phyloP scores from a whole-genome alignment of 2,329 filamentous ascomycete species.

The Alternaria ethzedia region DNA sequence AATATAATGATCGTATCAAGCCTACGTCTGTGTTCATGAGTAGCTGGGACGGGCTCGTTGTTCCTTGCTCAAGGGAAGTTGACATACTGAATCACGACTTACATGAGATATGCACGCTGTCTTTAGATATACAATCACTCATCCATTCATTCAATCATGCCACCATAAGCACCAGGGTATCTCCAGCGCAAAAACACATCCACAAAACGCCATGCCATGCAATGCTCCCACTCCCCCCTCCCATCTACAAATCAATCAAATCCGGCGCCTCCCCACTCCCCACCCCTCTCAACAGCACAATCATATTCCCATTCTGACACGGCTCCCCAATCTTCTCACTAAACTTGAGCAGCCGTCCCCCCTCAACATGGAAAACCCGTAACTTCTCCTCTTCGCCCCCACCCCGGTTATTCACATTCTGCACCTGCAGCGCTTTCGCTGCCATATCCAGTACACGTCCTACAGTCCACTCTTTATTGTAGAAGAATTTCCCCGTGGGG shows the following conservation, averaged over 20 bases:
- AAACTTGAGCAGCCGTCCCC: slow-evolving; percentile 84
- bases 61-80: not conserved
- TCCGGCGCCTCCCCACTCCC: slow-evolving; percentile 74
- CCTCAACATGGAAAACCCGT: slow-evolving; percentile 91
- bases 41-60: not conserved
- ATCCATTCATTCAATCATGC: not conserved
- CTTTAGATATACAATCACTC: not conserved
- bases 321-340: slow-evolving; percentile 79
- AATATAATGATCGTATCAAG: not conserved
- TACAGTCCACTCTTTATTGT: slow-evolving; percentile 78
- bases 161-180: slow-evolving; percentile 16
- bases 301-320: slow-evolving; percentile 82
- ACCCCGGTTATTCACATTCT: slow-evolving; percentile 83
- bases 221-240: not conserved
- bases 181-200: slow-evolving; percentile 7
- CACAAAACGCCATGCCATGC: slow-evolving; percentile 1
- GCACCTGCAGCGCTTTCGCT: slow-evolving; percentile 76
- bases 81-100: not conserved
- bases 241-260: slow-evolving; percentile 62
- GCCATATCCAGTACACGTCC: slow-evolving; percentile 81
- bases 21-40: not conserved
- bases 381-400: slow-evolving; percentile 79
- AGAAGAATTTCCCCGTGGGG: slow-evolving; percentile 65
- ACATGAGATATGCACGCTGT: not conserved
- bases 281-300: slow-evolving; percentile 86